These are phyloP conservation scores for Blastobotrys serpentis DNA, from an alignment of 1,139 yeast genomes.

Conservation along the genomic window DNA sequence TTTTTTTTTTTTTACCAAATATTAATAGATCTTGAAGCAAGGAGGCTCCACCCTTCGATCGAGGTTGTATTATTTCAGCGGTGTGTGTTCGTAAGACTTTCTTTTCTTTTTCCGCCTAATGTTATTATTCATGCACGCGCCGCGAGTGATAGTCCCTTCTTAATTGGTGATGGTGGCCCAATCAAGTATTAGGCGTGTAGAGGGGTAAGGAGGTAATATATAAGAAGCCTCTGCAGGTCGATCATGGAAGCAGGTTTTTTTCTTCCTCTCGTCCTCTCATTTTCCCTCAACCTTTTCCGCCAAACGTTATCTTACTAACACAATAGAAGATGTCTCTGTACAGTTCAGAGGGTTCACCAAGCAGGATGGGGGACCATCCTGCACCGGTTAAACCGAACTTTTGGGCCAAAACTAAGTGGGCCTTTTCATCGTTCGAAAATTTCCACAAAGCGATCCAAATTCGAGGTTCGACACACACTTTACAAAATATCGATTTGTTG, in stretches of 20 bases:
- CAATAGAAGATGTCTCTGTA: not conserved
- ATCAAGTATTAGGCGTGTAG: not conserved
- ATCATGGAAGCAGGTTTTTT: not conserved
- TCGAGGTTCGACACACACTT: constrained; percentile 17
- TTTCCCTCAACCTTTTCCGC: too few relatives aligned
- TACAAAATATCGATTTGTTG: constrained; percentile 22
- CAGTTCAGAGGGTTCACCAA: constrained; percentile 6
- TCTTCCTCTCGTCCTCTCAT: not conserved
- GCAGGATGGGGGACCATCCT: constrained; percentile 4
- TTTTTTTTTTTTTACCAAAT: too few relatives aligned
- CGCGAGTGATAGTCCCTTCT: constrained; percentile 3
- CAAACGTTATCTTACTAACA: not conserved
- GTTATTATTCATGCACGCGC: not conserved
- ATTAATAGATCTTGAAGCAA: too few relatives aligned
- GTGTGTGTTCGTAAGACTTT: not conserved
- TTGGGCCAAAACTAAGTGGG: constrained; percentile 10
- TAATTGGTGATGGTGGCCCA: not conserved
- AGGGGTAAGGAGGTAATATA: not conserved
- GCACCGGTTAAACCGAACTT: not conserved
- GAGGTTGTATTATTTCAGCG: not conserved
- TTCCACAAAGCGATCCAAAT: constrained; percentile 17
- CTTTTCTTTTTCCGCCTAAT: constrained; percentile 1
- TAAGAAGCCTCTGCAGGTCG: not conserved
- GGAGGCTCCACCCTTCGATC: too few relatives aligned
- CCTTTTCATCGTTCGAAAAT: constrained; percentile 18